Percentiles rank a stretch among this genome's conserved stretches.
phyloP scores from a whole-genome alignment of 331 rosid species.

The Ulmus americana region DNA sequence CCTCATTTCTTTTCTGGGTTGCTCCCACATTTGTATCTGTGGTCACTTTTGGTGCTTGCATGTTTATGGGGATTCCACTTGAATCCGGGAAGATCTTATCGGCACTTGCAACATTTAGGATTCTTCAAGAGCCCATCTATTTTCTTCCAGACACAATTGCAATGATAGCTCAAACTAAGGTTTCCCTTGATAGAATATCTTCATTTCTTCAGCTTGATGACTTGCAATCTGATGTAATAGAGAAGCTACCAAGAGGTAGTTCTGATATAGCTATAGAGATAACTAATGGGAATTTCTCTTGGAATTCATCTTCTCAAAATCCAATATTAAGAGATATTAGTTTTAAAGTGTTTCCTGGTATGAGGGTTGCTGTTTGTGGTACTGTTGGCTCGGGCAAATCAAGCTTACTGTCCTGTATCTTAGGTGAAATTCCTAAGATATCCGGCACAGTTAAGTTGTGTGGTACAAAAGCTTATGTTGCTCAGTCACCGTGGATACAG shows the following conservation, averaged over 20 bases:
- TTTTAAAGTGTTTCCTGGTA: constrained; percentile 46
- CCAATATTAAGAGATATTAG: constrained; percentile 50
- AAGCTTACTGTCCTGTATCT: constrained; percentile 68
- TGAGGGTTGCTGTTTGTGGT: constrained; percentile 86
- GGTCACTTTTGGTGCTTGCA: constrained; percentile 59
- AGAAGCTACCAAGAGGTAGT: constrained; percentile 58
- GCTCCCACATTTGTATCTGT: constrained; percentile 77
- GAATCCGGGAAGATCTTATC: constrained; percentile 84
- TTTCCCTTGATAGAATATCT: constrained; percentile 69
- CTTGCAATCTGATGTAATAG: constrained; percentile 51
- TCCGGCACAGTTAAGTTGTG: constrained; percentile 60
- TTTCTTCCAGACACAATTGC: constrained; percentile 68
- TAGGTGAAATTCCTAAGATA: constrained; percentile 81
- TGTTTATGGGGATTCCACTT: constrained; percentile 65
- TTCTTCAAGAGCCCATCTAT: constrained; percentile 76
- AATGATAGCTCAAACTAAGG: constrained; percentile 74
- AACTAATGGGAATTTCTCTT: constrained; percentile 59
- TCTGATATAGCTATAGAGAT: constrained; percentile 58
- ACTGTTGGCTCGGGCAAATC: constrained; percentile 93
- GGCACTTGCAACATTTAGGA: constrained; percentile 74
- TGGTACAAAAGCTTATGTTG: constrained; percentile 77
- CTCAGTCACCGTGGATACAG: constrained; percentile 91
- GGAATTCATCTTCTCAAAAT: constrained; percentile 58
- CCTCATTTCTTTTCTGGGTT: constrained; percentile 61
- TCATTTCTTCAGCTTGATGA: constrained; percentile 68